Conservation (phyloP, 2,329 filamentous ascomycete genomes). For the Teratosphaeria nubilosa region DNA sequence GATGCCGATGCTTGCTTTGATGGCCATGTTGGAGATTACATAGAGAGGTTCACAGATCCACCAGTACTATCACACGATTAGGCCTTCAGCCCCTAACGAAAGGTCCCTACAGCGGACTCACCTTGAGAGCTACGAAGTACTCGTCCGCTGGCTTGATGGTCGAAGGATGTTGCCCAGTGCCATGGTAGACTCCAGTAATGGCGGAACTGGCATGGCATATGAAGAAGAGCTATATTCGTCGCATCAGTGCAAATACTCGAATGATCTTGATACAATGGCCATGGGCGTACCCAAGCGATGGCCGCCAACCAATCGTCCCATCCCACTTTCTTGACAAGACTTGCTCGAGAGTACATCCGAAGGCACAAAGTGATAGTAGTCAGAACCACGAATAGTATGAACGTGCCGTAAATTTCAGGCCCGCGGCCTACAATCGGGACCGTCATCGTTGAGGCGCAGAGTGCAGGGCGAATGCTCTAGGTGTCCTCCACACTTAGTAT, state of each 20-base stretch:
- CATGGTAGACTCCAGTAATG: neutral
- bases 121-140: neutral
- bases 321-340: neutral
- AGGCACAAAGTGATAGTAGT: neutral
- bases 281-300: neutral
- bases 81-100: too few species aligned
- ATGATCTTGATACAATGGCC: neutral
- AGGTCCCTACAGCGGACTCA: neutral
- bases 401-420: neutral
- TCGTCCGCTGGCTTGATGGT: neutral
- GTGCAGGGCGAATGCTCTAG: too few species aligned
- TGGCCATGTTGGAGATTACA: slow-evolving; percentile 12
- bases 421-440: neutral
- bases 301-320: neutral
- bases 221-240: neutral
- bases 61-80: slow-evolving; percentile 24
- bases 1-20: slow-evolving; percentile 12
- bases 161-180: neutral
- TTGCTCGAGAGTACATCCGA: neutral
- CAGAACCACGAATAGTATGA: neutral
- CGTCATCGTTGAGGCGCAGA: neutral
- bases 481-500: too few species aligned
- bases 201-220: neutral
- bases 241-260: neutral
- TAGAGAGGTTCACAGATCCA: slow-evolving; percentile 28